phyloP scores from a whole-genome alignment of 2,329 filamentous ascomycete genomes.

The Hypoxylon sp. region DNA sequence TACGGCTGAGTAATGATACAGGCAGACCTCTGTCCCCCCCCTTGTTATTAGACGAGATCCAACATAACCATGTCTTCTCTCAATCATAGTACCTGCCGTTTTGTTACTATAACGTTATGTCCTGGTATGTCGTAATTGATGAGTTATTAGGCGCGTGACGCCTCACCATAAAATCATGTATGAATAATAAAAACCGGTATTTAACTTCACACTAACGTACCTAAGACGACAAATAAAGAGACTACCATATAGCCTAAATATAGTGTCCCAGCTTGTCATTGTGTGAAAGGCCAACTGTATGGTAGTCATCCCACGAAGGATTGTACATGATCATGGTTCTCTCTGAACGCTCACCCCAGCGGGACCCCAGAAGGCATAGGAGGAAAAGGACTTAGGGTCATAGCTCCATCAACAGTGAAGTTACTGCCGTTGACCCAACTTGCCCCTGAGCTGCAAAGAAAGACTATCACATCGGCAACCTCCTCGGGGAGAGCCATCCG shows the following conservation, averaged over 20 bases:
- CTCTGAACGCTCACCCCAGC: neutral
- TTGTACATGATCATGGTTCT: neutral
- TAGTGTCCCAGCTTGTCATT: neutral
- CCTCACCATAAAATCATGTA: neutral
- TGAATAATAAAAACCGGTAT: neutral
- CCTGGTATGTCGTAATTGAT: neutral
- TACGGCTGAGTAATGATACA: neutral
- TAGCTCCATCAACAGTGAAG: slow-evolving; percentile 1
- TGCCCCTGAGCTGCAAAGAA: slow-evolving; percentile 34
- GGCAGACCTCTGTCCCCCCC: neutral
- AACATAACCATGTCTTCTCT: neutral
- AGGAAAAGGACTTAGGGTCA: neutral
- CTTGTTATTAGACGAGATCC: neutral
- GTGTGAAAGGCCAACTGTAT: neutral
- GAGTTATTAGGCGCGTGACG: neutral
- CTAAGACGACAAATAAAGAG: too few species aligned
- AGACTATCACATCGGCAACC: slow-evolving; percentile 37
- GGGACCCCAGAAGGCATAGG: neutral
- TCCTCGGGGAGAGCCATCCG: slow-evolving; percentile 37
- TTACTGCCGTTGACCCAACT: slow-evolving; percentile 13
- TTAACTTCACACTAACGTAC: neutral
- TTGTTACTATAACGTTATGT: too few species aligned
- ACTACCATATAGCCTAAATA: too few species aligned
- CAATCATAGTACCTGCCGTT: too few species aligned
- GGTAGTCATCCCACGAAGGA: neutral